Base-by-base conservation (phyloP, 495 filamentous ascomycete species). In the Tirmania nivea region DNA sequence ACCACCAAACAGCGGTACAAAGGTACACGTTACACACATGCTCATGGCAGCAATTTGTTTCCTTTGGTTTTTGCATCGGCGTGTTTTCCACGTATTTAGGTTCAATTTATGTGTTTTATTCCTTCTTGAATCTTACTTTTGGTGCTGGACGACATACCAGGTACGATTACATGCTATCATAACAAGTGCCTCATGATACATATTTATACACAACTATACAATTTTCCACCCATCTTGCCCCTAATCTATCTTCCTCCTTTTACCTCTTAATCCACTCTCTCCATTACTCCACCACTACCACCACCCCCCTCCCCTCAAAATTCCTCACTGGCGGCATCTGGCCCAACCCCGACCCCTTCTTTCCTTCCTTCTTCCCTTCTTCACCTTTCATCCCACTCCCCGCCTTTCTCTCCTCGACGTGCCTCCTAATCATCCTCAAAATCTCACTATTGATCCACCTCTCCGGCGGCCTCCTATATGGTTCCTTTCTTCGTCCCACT, bases 401-500 rank as follows among this genome's bases (percentile, higher is more conserved):
- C 53, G 57, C 50, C 55, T 61, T 53, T 52, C 59, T 54, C 12
- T 64, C 57, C 63, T 69, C 65, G 0, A 99, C 90, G 69, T 99
- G 90, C 61, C 74, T 69, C 66, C 87, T 72, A 62, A 97, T 59
- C 72, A 90, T 68, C 34, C 58, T 59, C 65, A 97, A 63, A 42
- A 94, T 78, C 70, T 87, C 78, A 53, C 82, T 88, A 16, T 78
- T 78, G 59, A 72, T 75, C 90, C 90, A 97, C 56, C 90, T 73
- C 50, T 66, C 61, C 31, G 90, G 90, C 52, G 94, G 87, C 12
- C 89, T 87, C 16, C 90, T 70, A 65, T 96, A 95, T 20, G 87
- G 86, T 14, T 90, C 88, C 74, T 84, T 87, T 66, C 90, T 94
- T 2, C 86, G 84, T 10, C 90, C 90, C 11, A 94, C 74, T 0